phyloP scores from a whole-genome alignment of 2,329 filamentous ascomycete genomes.

The Colletotrichum zoysiae region DNA sequence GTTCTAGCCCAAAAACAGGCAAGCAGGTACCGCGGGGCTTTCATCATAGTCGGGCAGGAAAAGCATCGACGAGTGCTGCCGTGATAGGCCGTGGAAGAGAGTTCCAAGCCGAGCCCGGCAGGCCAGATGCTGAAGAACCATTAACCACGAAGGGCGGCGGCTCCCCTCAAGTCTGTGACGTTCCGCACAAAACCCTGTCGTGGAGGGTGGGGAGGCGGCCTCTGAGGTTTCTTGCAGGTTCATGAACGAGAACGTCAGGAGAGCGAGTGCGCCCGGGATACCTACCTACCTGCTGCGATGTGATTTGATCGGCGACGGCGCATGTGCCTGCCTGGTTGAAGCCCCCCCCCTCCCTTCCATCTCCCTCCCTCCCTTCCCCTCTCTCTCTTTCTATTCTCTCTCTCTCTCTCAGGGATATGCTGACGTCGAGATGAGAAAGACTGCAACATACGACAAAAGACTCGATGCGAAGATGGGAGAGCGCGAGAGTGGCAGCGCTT shows the following conservation, averaged over 20 bases:
- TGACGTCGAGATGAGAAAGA: background rate
- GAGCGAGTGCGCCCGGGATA: background rate
- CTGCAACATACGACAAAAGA: background rate
- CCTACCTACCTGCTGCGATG: background rate
- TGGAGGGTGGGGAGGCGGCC: slow-evolving; percentile 1
- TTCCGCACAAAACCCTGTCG: slow-evolving; percentile 6
- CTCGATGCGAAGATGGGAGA: background rate
- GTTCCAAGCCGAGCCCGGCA: background rate
- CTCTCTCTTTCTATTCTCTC: too few species aligned
- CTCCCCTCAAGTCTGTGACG: slow-evolving; percentile 24
- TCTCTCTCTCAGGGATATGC: background rate
- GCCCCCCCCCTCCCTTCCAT: too few species aligned
- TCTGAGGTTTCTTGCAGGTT: background rate
- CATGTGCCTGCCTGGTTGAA: background rate
- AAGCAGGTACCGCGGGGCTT: slow-evolving; percentile 6
- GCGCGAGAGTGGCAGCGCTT: background rate
- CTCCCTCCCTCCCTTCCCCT: too few species aligned
- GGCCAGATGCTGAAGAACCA: slow-evolving; percentile 32
- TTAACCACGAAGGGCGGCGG: slow-evolving; percentile 15
- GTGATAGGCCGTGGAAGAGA: background rate
- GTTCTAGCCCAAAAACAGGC: slow-evolving; percentile 11
- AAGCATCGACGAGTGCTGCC: slow-evolving; percentile 17
- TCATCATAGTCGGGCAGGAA: slow-evolving; percentile 16
- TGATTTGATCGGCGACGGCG: background rate
- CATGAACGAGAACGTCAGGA: background rate